phyloP scores from a whole-genome alignment of 2,329 filamentous ascomycete species.

The Colletotrichum sp. region DNA sequence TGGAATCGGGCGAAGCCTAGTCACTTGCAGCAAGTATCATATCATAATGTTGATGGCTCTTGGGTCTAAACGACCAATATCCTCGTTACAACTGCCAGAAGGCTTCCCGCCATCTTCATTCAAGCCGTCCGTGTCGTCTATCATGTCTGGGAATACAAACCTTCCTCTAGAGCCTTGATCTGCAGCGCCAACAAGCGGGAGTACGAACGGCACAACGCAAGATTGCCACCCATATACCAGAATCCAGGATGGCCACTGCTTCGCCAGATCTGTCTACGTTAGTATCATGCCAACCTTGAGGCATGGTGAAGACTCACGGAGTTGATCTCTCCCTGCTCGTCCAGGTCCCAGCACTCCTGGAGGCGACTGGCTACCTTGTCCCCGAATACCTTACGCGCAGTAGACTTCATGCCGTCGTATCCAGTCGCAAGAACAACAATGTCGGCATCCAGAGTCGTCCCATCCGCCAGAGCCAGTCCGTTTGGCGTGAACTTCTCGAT shows the following conservation, averaged over 20 bases:
- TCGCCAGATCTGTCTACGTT: slow-evolving; percentile 55
- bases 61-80: neutral
- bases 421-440: slow-evolving; percentile 69
- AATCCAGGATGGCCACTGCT: slow-evolving; percentile 66
- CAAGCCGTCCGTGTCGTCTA: neutral
- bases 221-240: slow-evolving; percentile 70
- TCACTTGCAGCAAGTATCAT: neutral
- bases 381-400: slow-evolving; percentile 66
- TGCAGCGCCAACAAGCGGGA: slow-evolving; percentile 59
- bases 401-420: slow-evolving; percentile 72
- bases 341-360: slow-evolving; percentile 66
- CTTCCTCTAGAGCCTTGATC: slow-evolving; percentile 51
- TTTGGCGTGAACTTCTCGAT: slow-evolving; percentile 54
- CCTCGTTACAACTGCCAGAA: neutral
- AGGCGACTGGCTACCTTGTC: slow-evolving; percentile 63
- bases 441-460: slow-evolving; percentile 61
- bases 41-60: neutral
- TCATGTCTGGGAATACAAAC: slow-evolving; percentile 35
- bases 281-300: neutral
- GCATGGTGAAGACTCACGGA: neutral
- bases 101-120: neutral
- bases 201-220: slow-evolving; percentile 66
- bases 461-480: slow-evolving; percentile 57
- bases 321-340: slow-evolving; percentile 58
- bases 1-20: neutral